Conservation (phyloP, 139 green algal species). For the Pleodorina starrii region DNA sequence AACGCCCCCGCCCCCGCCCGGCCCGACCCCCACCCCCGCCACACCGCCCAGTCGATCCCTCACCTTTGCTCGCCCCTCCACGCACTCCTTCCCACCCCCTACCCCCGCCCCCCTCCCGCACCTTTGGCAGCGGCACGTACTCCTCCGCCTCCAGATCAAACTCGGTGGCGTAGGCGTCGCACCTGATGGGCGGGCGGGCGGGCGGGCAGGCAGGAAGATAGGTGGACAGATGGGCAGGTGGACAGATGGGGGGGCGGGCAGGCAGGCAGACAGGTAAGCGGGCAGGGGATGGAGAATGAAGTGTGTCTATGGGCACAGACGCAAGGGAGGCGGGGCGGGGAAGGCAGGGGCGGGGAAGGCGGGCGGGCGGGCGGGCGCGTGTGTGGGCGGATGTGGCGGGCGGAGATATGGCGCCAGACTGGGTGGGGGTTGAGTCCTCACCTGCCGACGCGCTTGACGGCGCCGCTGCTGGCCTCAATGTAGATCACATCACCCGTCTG, state of each 20-base stretch:
- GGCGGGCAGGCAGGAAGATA: no score
- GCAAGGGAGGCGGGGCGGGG: no score
- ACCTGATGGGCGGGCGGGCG: conserved; percentile 64
- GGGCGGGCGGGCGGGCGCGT: no score
- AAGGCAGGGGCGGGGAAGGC: background rate
- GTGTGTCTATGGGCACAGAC: no score
- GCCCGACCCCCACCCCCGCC: no score
- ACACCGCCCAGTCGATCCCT: no score
- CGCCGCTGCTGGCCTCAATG: conserved; percentile 97
- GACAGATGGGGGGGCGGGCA: background rate
- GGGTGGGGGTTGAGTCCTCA: background rate
- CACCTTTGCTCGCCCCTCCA: background rate
- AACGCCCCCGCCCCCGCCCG: no score
- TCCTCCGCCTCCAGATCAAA: conserved; percentile 99
- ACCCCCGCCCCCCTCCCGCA: conserved; percentile 28
- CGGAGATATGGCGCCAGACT: no score
- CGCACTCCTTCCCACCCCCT: background rate
- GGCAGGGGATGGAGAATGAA: no score
- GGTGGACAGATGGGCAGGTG: background rate
- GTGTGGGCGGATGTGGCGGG: no score
- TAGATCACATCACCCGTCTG: conserved; percentile 97
- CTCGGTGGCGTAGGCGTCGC: conserved; percentile 96
- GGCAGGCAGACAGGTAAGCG: background rate
- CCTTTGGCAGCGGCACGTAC: conserved; percentile 99
- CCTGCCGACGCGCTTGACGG: conserved; percentile 94